Percentiles rank a stretch among this genome's conserved stretches.
These are phyloP conservation scores for Trametopsis cervina DNA, from an alignment of 768 basidiomycete species.

Conservation along the genomic window DNA sequence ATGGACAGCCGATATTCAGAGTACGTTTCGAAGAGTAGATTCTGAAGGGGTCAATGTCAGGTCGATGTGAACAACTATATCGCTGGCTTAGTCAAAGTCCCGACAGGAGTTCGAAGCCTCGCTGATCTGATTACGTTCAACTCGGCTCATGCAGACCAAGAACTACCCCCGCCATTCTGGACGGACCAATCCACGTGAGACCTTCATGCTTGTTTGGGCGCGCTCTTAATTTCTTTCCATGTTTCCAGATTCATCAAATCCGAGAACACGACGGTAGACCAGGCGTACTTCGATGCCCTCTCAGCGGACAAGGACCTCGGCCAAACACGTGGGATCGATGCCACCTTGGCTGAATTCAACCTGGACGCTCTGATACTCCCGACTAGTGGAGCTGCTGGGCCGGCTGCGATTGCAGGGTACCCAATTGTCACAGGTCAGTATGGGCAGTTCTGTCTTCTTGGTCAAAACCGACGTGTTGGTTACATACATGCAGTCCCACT, in stretches of 20 bases:
- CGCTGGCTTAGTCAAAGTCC: slow-evolving; percentile 39
- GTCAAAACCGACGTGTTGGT: slow-evolving; percentile 41
- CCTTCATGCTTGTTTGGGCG: not conserved
- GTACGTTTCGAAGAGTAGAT: not conserved
- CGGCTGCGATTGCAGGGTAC: slow-evolving; percentile 51
- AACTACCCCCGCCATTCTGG: slow-evolving; percentile 31
- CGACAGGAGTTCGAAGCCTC: slow-evolving; percentile 47
- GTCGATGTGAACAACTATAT: slow-evolving; percentile 47
- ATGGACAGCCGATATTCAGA: not conserved
- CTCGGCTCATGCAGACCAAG: slow-evolving; percentile 41
- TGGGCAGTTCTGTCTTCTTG: too few relatives aligned
- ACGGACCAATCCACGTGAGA: slow-evolving; percentile 29
- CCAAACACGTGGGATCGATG: slow-evolving; percentile 26
- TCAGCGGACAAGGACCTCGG: slow-evolving; percentile 24
- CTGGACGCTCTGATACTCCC: slow-evolving; percentile 27
- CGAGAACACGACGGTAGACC: slow-evolving; percentile 18
- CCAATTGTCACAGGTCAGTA: slow-evolving; percentile 52
- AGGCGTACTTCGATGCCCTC: slow-evolving; percentile 24
- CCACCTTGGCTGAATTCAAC: slow-evolving; percentile 21
- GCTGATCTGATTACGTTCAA: slow-evolving; percentile 56
- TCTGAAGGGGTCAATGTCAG: slow-evolving; percentile 24
- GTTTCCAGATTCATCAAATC: slow-evolving; percentile 19
- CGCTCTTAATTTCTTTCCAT: not conserved
- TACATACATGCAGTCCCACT: slow-evolving; percentile 39
- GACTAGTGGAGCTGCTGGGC: slow-evolving; percentile 25